Evolutionary conservation across 2,329 filamentous ascomycete species (phyloP).

Genomic region (Rasamsonia emersonii): DNA sequence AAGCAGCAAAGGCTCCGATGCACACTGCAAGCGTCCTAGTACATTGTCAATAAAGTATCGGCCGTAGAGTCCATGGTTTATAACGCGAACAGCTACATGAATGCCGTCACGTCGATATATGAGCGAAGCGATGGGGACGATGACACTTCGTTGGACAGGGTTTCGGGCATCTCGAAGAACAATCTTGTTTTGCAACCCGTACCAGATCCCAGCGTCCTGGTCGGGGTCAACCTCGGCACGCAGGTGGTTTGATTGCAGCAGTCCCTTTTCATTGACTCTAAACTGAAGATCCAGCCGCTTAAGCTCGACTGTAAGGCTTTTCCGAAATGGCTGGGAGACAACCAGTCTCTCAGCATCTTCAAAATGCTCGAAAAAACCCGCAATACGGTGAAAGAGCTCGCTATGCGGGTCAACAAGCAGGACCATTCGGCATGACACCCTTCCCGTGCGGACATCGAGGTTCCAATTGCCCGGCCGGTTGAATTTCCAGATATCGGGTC

Average conservation of each 20-base stretch:
- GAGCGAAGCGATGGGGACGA: constrained; percentile 44
- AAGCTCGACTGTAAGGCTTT: constrained; percentile 40
- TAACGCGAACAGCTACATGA: constrained; percentile 38
- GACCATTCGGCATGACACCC: constrained; percentile 6
- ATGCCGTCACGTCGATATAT: constrained; percentile 20
- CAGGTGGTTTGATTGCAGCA: constrained; percentile 44
- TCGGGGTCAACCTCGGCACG: constrained; percentile 44
- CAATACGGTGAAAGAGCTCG: constrained; percentile 30
- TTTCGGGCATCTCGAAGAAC: constrained; percentile 44
- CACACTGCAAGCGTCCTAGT: constrained; percentile 49
- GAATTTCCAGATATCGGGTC: constrained; percentile 32
- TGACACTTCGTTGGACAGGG: constrained; percentile 38
- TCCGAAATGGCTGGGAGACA: constrained; percentile 36
- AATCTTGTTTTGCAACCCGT: constrained; percentile 52
- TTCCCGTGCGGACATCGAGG: constrained; percentile 26
- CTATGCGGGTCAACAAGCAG: constrained; percentile 47
- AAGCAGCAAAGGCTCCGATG: constrained; percentile 46
- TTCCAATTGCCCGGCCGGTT: constrained; percentile 31
- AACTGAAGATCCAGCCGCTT: constrained; percentile 48
- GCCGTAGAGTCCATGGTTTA: constrained; percentile 33
- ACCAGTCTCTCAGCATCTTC: constrained; percentile 37
- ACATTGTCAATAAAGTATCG: constrained; percentile 47
- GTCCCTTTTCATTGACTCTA: constrained; percentile 33
- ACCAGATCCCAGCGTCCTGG: constrained; percentile 53
- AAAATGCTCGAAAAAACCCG: constrained; percentile 43